phyloP scores from a whole-genome alignment of 352 stramenopile species.

The Phytophthora pluvialis region DNA sequence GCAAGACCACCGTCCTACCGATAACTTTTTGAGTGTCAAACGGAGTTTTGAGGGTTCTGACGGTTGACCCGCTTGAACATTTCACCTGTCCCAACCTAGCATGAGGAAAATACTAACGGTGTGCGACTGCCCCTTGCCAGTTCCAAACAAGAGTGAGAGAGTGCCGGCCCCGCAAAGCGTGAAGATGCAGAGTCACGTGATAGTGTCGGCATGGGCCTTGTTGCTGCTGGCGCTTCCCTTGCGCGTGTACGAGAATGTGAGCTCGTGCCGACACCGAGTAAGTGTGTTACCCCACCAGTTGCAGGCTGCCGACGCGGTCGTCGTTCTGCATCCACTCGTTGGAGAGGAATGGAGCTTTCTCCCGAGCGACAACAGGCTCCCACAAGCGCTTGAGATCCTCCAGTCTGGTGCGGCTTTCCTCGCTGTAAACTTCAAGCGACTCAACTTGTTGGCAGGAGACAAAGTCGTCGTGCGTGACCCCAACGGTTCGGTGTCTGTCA shows the following conservation, averaged over 20 bases:
- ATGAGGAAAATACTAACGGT: slow-evolving; percentile 3
- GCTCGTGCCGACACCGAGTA: slow-evolving; percentile 3
- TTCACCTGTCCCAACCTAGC: background rate
- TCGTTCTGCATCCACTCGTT: slow-evolving; percentile 25
- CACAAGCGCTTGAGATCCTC: slow-evolving; percentile 23
- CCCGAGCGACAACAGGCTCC: slow-evolving; percentile 8
- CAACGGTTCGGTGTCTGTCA: slow-evolving; percentile 15
- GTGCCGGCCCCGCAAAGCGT: background rate
- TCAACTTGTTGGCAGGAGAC: slow-evolving; percentile 39
- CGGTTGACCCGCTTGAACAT: background rate
- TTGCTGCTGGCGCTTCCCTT: slow-evolving; percentile 24
- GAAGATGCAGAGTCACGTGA: background rate
- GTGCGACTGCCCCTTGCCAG: background rate
- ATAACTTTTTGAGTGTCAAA: no score
- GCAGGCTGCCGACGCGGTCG: slow-evolving; percentile 23
- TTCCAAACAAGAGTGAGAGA: background rate
- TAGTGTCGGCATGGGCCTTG: background rate
- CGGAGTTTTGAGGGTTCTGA: background rate
- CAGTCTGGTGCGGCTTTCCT: slow-evolving; percentile 34
- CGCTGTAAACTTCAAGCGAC: slow-evolving; percentile 39
- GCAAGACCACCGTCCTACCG: no score
- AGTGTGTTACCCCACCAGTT: background rate
- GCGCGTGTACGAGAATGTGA: slow-evolving; percentile 24
- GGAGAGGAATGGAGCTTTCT: slow-evolving; percentile 31
- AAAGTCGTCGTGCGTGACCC: slow-evolving; percentile 37